Conservation (phyloP, 1,284 basidiomycete species). For the Pseudozyma sp. region DNA sequence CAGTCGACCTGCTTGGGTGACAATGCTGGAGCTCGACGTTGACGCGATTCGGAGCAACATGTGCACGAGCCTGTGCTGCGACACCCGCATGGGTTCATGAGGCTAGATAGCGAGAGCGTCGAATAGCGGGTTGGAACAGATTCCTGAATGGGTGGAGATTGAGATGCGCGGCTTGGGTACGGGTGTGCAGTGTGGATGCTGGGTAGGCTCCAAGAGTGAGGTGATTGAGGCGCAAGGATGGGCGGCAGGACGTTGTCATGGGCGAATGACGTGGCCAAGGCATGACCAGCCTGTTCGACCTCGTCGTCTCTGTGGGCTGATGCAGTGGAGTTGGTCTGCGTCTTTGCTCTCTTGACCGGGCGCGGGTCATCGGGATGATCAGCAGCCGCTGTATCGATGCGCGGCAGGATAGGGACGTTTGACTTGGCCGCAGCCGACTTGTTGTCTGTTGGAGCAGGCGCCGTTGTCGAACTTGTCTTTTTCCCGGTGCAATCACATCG, state of each 20-base stretch:
- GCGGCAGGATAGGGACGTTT: conserved; percentile 12
- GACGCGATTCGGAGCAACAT: conserved; percentile 38
- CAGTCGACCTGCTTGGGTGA: conserved; percentile 11
- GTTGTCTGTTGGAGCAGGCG: conserved; percentile 2
- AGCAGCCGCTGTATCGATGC: not conserved
- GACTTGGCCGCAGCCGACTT: not conserved
- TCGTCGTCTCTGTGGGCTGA: not conserved
- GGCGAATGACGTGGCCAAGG: not conserved
- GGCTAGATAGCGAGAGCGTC: conserved; percentile 52
- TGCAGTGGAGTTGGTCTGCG: not conserved
- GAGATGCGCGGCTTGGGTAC: not conserved
- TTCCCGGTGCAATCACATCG: conserved; percentile 51
- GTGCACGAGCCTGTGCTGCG: conserved; percentile 40
- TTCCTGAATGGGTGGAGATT: not conserved
- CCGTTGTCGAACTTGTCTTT: conserved; percentile 8
- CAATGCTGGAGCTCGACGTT: conserved; percentile 1
- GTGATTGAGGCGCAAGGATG: conserved; percentile 15
- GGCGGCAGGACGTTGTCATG: conserved; percentile 28
- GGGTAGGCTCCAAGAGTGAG: conserved; percentile 36
- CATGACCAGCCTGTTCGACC: not conserved
- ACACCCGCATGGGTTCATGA: conserved; percentile 61
- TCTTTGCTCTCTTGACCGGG: conserved; percentile 18
- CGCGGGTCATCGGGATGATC: conserved; percentile 4
- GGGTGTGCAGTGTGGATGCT: conserved; percentile 18
- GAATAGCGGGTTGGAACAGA: conserved; percentile 15